phyloP scores from a whole-genome alignment of 441 rosid genomes.

The Adansonia gregorii region DNA sequence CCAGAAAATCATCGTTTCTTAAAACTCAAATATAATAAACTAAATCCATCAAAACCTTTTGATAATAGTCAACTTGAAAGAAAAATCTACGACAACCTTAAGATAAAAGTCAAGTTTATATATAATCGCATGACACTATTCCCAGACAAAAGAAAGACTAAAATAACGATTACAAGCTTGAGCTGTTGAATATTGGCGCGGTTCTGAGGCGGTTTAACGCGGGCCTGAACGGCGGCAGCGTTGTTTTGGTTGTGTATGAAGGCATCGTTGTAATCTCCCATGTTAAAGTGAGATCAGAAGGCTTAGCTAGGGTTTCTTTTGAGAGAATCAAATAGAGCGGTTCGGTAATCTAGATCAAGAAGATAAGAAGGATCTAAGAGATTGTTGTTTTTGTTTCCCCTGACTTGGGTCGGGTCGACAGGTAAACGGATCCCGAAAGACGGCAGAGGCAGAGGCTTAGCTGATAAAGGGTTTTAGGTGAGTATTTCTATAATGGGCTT shows the following conservation, averaged over 20 bases:
- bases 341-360: no score
- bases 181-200: slow-evolving; percentile 97
- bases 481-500: no score
- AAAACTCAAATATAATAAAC: background rate
- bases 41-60: background rate
- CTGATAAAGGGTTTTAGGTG: no score
- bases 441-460: no score
- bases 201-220: slow-evolving; percentile 78
- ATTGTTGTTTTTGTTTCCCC: no score
- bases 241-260: slow-evolving; percentile 85
- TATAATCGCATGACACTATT: background rate
- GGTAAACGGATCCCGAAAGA: no score
- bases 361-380: no score
- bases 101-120: background rate
- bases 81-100: background rate
- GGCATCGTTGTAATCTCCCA: slow-evolving; percentile 86
- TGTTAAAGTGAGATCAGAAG: slow-evolving; percentile 41
- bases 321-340: no score
- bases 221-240: slow-evolving; percentile 41
- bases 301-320: slow-evolving; percentile 42
- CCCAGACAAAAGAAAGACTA: background rate
- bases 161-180: slow-evolving; percentile 63
- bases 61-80: background rate
- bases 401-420: no score
- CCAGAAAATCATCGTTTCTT: background rate